Conservation (phyloP, 192 early-diverging fungal species). For the Coemansia sp. region DNA sequence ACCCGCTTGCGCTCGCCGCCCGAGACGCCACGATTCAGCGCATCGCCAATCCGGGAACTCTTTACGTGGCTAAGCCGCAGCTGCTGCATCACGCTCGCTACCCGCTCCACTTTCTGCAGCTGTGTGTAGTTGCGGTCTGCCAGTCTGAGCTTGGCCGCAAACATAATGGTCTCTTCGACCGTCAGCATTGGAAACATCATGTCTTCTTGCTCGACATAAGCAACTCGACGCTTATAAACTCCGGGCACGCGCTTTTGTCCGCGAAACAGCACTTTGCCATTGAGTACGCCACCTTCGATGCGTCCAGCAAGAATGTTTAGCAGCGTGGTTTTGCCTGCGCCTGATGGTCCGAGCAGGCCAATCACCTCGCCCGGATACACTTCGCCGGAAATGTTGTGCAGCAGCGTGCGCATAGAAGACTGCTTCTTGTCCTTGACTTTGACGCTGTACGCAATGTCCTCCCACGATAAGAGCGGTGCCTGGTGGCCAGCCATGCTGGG, state of each 20-base stretch:
- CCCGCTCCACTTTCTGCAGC: slow-evolving; percentile 67
- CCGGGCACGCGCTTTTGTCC: slow-evolving; percentile 64
- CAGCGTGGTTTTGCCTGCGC: slow-evolving; percentile 90
- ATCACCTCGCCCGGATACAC: slow-evolving; percentile 84
- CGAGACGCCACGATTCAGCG: slow-evolving; percentile 72
- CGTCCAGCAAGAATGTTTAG: slow-evolving; percentile 86
- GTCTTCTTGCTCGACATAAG: slow-evolving; percentile 93
- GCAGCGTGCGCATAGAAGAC: slow-evolving; percentile 52
- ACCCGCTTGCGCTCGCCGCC: slow-evolving; percentile 94
- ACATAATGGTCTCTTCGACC: slow-evolving; percentile 86
- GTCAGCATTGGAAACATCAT: slow-evolving; percentile 81
- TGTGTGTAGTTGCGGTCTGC: slow-evolving; percentile 64
- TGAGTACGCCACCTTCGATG: slow-evolving; percentile 64
- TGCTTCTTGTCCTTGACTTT: slow-evolving; percentile 45
- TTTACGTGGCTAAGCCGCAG: slow-evolving; percentile 82
- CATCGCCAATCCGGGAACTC: slow-evolving; percentile 74
- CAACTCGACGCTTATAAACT: slow-evolving; percentile 69
- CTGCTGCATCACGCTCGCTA: slow-evolving; percentile 80
- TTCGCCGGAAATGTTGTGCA: slow-evolving; percentile 71
- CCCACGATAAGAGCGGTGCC: slow-evolving; percentile 46
- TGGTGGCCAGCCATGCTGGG: slow-evolving; percentile 3
- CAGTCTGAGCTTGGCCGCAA: slow-evolving; percentile 82
- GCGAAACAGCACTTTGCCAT: slow-evolving; percentile 78
- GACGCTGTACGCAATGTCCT: slow-evolving; percentile 48
- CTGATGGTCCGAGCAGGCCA: slow-evolving; percentile 91